Evolutionary conservation across 1,284 basidiomycete genomes (phyloP).

Genomic region (Anthracocystis walkeri): DNA sequence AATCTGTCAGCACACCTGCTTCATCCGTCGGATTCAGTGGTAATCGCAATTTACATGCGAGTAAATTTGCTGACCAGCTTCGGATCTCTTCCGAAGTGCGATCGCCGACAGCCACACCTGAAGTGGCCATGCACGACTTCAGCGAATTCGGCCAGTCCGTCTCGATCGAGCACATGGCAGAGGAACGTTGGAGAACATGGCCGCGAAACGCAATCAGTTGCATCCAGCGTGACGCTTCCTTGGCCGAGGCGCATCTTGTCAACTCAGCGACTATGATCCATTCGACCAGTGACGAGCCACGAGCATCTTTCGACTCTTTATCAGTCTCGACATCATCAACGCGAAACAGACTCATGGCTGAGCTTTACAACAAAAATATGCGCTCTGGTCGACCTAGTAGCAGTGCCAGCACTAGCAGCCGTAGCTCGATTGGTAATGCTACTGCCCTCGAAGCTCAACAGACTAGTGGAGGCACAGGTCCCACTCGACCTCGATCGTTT

Average conservation of each 20-base stretch:
- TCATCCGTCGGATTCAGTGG: slow-evolving; percentile 25
- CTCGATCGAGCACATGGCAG: slow-evolving; percentile 46
- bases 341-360: slow-evolving; percentile 29
- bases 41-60: neutral
- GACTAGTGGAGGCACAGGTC: slow-evolving; percentile 12
- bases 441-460: slow-evolving; percentile 10
- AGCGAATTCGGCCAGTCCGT: slow-evolving; percentile 46
- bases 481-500: slow-evolving; percentile 22
- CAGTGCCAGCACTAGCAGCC: slow-evolving; percentile 32
- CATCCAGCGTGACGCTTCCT: neutral
- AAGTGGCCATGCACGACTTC: slow-evolving; percentile 32
- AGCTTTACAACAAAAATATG: slow-evolving; percentile 37
- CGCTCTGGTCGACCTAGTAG: slow-evolving; percentile 32
- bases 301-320: slow-evolving; percentile 15
- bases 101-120: slow-evolving; percentile 6
- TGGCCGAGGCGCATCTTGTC: neutral
- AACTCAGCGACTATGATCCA: neutral
- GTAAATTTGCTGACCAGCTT: neutral
- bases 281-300: slow-evolving; percentile 3
- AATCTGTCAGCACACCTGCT: slow-evolving; percentile 8
- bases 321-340: slow-evolving; percentile 18
- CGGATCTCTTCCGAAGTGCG: neutral
- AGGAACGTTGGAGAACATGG: slow-evolving; percentile 42
- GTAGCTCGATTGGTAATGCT: slow-evolving; percentile 19
- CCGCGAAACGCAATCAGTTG: slow-evolving; percentile 15